phyloP scores from a whole-genome alignment of 2,329 filamentous ascomycete genomes.

The Trichoderma koningiopsis region DNA sequence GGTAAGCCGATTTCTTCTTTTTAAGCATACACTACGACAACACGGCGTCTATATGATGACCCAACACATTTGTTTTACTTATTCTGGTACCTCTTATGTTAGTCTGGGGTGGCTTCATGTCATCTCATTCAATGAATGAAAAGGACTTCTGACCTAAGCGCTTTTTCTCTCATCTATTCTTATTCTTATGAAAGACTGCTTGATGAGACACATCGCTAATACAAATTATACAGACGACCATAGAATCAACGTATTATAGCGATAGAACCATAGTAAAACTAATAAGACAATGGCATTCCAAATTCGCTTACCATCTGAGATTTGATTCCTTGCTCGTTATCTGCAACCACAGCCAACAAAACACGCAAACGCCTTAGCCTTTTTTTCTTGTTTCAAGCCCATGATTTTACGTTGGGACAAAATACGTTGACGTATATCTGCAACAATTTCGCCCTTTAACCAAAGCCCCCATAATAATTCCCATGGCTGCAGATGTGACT shows the following conservation, averaged over 20 bases:
- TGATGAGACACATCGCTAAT: slow-evolving; percentile 18
- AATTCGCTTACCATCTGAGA: slow-evolving; percentile 11
- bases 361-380: slow-evolving; percentile 9
- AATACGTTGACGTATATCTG: slow-evolving; percentile 19
- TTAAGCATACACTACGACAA: slow-evolving; percentile 1
- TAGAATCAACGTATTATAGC: neutral
- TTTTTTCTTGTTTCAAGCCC: slow-evolving; percentile 15
- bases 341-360: slow-evolving; percentile 11
- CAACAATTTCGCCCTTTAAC: slow-evolving; percentile 19
- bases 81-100: slow-evolving; percentile 99
- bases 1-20: slow-evolving; percentile 40
- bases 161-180: neutral
- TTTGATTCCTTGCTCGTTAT: slow-evolving; percentile 15
- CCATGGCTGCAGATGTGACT: slow-evolving; percentile 20
- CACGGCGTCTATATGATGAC: slow-evolving; percentile 66
- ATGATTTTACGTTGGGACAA: slow-evolving; percentile 29
- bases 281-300: slow-evolving; percentile 24
- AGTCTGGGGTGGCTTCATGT: slow-evolving; percentile 48
- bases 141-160: slow-evolving; percentile 73
- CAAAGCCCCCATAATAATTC: slow-evolving; percentile 15
- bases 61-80: slow-evolving; percentile 55
- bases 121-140: slow-evolving; percentile 72
- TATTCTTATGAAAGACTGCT: neutral
- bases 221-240: neutral
- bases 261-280: slow-evolving; percentile 23